Conservation (phyloP, 345 rosid genomes). For the Gossypium anomalum region DNA sequence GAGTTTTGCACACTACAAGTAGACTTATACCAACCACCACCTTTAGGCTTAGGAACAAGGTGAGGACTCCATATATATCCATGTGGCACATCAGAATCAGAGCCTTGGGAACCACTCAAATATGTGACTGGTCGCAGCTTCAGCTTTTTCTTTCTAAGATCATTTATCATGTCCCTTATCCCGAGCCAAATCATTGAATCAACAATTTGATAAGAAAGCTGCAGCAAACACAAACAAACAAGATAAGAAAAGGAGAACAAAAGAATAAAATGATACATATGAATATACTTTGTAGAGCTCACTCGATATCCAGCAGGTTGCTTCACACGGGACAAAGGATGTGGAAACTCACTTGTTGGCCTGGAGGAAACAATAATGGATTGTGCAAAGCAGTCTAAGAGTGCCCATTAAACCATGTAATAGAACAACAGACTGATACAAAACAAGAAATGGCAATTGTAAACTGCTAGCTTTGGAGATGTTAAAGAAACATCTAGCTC, state of each 20-base stretch:
- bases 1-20: not conserved
- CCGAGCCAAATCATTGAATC: slow-evolving; percentile 99
- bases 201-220: slow-evolving; percentile 97
- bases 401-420: slow-evolving; percentile 25
- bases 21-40: slow-evolving; percentile 37
- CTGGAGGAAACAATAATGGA: slow-evolving; percentile 37
- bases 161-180: slow-evolving; percentile 94
- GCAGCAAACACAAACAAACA: slow-evolving; percentile 20
- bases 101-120: slow-evolving; percentile 95
- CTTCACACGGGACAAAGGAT: slow-evolving; percentile 98
- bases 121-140: slow-evolving; percentile 96
- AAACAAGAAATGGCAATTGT: slow-evolving; percentile 20
- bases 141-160: slow-evolving; percentile 83
- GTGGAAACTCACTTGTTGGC: slow-evolving; percentile 98
- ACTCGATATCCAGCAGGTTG: slow-evolving; percentile 97
- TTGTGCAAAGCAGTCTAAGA: slow-evolving; percentile 24
- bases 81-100: slow-evolving; percentile 77
- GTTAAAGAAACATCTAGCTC: slow-evolving; percentile 22
- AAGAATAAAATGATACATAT: not conserved
- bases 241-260: not conserved
- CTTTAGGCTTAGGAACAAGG: slow-evolving; percentile 97
- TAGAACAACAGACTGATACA: slow-evolving; percentile 17
- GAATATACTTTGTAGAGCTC: slow-evolving; percentile 27
- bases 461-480: slow-evolving; percentile 14
- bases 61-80: slow-evolving; percentile 99